A percentile compares a stretch with the other conserved stretches of the same genome.
These are phyloP conservation scores for Deuterostichococcus epilithicus DNA, from an alignment of 139 green algal genomes.

Conservation along the genomic window DNA sequence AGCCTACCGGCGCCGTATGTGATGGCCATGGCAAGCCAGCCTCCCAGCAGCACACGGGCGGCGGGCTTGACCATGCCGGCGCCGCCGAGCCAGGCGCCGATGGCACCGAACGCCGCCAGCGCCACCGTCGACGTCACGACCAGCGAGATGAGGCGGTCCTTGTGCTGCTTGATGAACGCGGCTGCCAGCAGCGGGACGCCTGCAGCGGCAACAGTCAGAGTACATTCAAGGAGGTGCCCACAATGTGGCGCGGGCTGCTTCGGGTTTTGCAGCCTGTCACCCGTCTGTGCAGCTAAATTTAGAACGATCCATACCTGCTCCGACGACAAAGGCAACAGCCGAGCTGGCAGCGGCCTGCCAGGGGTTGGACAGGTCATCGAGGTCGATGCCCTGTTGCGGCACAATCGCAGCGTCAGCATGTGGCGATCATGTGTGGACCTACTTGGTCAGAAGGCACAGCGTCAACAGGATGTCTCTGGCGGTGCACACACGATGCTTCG, in stretches of 20 bases:
- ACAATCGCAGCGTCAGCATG: too few relatives aligned
- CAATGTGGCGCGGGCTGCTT: too few relatives aligned
- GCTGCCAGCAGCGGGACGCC: constrained; percentile 59
- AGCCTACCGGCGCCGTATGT: constrained; percentile 64
- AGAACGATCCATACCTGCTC: too few relatives aligned
- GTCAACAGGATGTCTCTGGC: too few relatives aligned
- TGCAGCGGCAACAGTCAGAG: too few relatives aligned
- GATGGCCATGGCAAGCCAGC: constrained; percentile 72
- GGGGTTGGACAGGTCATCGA: constrained; percentile 82
- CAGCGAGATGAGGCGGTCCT: constrained; percentile 42
- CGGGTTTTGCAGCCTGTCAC: too few relatives aligned
- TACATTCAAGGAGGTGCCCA: too few relatives aligned
- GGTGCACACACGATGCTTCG: not conserved
- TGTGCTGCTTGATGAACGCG: constrained; percentile 52
- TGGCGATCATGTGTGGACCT: too few relatives aligned
- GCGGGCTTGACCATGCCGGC: constrained; percentile 41
- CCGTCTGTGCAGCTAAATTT: too few relatives aligned
- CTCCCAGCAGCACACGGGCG: constrained; percentile 70
- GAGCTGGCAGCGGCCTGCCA: constrained; percentile 27
- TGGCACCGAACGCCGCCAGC: constrained; percentile 55
- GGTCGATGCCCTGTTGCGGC: constrained; percentile 85
- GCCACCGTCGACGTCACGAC: constrained; percentile 4
- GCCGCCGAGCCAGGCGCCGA: constrained; percentile 67
- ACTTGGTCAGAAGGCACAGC: too few relatives aligned
- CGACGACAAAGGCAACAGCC: not conserved